phyloP scores from a whole-genome alignment of 2,329 filamentous ascomycete genomes.

The Fusarium secorum region DNA sequence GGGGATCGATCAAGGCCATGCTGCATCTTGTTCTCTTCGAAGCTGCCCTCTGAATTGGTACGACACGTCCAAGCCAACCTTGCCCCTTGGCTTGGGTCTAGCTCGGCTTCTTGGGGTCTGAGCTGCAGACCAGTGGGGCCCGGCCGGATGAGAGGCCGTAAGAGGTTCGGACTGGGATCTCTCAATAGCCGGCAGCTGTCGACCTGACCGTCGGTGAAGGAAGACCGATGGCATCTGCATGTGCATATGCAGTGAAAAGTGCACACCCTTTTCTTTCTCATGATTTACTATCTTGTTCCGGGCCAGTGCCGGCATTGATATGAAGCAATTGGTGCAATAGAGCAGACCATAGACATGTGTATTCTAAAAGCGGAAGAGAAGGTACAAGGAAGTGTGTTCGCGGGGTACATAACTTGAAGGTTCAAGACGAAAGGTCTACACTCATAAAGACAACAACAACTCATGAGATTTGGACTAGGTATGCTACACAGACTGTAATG shows the following conservation, averaged over 20 bases:
- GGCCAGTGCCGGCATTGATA: not conserved
- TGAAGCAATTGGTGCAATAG: constrained; percentile 20
- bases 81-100: constrained; percentile 5
- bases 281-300: not conserved
- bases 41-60: not conserved
- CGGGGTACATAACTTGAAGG: not conserved
- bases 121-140: constrained; percentile 18
- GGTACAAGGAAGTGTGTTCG: not conserved
- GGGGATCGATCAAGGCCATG: constrained; percentile 3
- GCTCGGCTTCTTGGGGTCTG: constrained; percentile 11
- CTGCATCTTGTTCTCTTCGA: not conserved
- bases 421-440: not conserved
- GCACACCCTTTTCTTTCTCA: not conserved
- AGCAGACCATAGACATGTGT: not conserved
- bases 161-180: not conserved
- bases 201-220: constrained; percentile 14
- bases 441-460: not conserved
- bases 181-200: constrained; percentile 1
- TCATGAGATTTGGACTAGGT: not conserved
- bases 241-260: not conserved
- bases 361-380: not conserved
- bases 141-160: constrained; percentile 6
- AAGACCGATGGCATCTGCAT: not conserved
- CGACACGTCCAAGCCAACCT: constrained; percentile 4
- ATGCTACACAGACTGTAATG: not conserved